phyloP scores from a whole-genome alignment of 2,329 filamentous ascomycete genomes.

The Hymenoscyphus fructigenus region DNA sequence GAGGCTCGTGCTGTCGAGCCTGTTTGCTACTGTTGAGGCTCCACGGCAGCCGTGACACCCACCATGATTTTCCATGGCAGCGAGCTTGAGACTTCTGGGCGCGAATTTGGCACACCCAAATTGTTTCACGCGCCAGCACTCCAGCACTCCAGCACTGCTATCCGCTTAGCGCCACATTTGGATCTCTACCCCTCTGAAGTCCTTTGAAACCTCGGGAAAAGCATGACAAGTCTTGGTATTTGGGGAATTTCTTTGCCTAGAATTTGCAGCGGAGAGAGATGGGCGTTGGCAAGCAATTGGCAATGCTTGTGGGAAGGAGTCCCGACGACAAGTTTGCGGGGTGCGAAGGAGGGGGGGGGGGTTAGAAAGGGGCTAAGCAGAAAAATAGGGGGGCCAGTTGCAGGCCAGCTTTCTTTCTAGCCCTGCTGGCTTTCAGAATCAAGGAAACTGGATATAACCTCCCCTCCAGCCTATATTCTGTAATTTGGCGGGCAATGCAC shows the following conservation, averaged over 20 bases:
- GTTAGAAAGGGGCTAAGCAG: background rate
- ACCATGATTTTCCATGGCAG: conserved; percentile 7
- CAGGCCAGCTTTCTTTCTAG: background rate
- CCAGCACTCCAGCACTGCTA: too few species aligned
- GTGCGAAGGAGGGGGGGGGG: background rate
- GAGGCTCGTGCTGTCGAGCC: background rate
- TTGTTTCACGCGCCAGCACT: conserved; percentile 20
- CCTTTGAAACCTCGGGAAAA: conserved; percentile 5
- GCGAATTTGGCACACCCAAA: conserved; percentile 5
- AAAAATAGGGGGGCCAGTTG: background rate
- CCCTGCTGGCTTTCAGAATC: background rate
- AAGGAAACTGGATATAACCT: background rate
- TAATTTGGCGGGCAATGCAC: background rate
- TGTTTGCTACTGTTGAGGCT: background rate
- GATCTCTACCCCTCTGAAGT: background rate
- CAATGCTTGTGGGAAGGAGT: background rate
- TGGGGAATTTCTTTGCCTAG: conserved; percentile 1
- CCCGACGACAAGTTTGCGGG: background rate
- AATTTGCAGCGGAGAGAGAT: background rate
- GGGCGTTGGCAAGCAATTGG: conserved; percentile 6
- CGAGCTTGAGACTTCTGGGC: conserved; percentile 18
- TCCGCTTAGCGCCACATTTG: background rate
- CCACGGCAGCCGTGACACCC: background rate
- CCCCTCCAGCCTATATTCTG: background rate
- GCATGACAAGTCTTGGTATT: conserved; percentile 8